Percentiles rank a stretch among this genome's conserved stretches.
Conservation (phyloP, 371 early-diverging fungal species). For the Nematocida ausubeli region DNA sequence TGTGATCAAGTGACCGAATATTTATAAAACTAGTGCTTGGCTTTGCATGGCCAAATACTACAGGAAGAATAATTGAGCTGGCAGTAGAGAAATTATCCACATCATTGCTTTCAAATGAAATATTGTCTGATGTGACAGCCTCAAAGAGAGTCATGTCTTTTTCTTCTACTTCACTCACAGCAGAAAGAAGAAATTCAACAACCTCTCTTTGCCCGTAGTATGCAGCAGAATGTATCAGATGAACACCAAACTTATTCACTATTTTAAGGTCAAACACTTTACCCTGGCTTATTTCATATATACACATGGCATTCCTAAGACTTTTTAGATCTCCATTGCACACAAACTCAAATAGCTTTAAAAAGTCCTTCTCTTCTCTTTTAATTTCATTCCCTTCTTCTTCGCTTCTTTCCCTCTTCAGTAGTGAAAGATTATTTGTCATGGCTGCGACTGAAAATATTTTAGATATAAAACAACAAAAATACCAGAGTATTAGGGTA, state of each 20-base stretch:
- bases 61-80: neutral
- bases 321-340: slow-evolving; percentile 40
- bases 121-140: slow-evolving; percentile 36
- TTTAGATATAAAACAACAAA: slow-evolving; percentile 2
- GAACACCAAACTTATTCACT: slow-evolving; percentile 41
- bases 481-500: neutral
- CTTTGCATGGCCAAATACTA: slow-evolving; percentile 49
- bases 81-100: slow-evolving; percentile 23
- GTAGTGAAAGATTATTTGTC: neutral
- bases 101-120: slow-evolving; percentile 52
- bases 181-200: slow-evolving; percentile 51
- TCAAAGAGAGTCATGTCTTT: slow-evolving; percentile 38
- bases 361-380: slow-evolving; percentile 1
- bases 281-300: slow-evolving; percentile 51
- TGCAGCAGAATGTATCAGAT: slow-evolving; percentile 52
- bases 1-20: slow-evolving; percentile 31
- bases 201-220: slow-evolving; percentile 54
- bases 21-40: slow-evolving; percentile 38
- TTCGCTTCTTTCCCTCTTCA: neutral
- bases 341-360: slow-evolving; percentile 46
- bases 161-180: slow-evolving; percentile 48
- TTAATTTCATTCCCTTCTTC: neutral
- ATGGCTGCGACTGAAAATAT: slow-evolving; percentile 9
- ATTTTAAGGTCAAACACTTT: slow-evolving; percentile 47
- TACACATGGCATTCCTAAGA: slow-evolving; percentile 35